phyloP scores from a whole-genome alignment of 495 filamentous ascomycete genomes.

The Aspergillus ostianus region DNA sequence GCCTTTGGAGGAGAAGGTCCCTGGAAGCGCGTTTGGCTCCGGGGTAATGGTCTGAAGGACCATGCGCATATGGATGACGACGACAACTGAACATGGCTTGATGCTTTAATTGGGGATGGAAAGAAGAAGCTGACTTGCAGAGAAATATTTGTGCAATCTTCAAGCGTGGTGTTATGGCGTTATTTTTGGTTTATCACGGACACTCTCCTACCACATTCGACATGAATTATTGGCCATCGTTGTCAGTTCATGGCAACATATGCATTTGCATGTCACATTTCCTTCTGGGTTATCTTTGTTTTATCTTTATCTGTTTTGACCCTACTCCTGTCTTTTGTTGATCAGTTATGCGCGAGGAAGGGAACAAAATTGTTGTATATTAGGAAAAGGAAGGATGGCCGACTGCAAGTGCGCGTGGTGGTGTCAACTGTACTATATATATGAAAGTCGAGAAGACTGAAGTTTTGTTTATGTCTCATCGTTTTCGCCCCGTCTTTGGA shows the following conservation, averaged over 20 bases:
- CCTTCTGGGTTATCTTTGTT: constrained; percentile 10
- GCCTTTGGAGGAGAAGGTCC: constrained; percentile 44
- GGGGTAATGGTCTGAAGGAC: constrained; percentile 31
- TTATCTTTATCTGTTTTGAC: constrained; percentile 8
- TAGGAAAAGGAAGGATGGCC: constrained; percentile 14
- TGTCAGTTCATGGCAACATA: not conserved
- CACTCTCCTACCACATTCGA: constrained; percentile 23
- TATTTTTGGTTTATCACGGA: constrained; percentile 20
- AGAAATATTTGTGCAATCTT: constrained; percentile 19
- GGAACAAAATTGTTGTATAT: constrained; percentile 26
- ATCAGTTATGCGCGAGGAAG: constrained; percentile 17
- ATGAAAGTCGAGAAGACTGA: constrained; percentile 6
- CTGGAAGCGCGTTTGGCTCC: constrained; percentile 48
- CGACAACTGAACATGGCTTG: constrained; percentile 21
- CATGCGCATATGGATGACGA: constrained; percentile 30
- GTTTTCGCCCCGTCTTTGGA: constrained; percentile 1
- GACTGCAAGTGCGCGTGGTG: constrained; percentile 10
- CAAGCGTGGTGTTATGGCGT: constrained; percentile 41
- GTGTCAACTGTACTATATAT: constrained; percentile 26
- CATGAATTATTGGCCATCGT: not conserved
- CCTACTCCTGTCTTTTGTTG: constrained; percentile 8
- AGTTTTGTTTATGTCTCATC: not conserved
- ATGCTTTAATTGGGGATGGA: not conserved
- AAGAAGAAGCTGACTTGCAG: not conserved
- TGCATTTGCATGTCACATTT: not conserved